phyloP scores from a whole-genome alignment of 768 basidiomycete species.

The Suillus brevipes region DNA sequence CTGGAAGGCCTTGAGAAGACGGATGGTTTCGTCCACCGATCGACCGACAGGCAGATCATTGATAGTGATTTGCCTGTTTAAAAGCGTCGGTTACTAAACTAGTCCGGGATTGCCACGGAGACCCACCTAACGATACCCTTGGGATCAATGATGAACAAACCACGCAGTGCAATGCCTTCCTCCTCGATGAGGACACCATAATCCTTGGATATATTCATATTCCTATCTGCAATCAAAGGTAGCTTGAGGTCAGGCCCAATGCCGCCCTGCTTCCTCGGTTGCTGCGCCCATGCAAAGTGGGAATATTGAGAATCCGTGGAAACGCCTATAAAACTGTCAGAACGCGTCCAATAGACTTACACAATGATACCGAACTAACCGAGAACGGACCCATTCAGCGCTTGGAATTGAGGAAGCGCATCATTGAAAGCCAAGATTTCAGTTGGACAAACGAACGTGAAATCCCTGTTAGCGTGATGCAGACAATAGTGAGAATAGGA shows the following conservation, averaged over 20 bases:
- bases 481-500: not conserved
- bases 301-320: conserved; percentile 91
- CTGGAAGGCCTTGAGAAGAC: conserved; percentile 93
- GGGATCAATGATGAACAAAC: conserved; percentile 84
- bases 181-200: conserved; percentile 91
- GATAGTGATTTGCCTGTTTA: conserved; percentile 72
- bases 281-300: conserved; percentile 85
- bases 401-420: conserved; percentile 72
- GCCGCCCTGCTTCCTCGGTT: conserved; percentile 82
- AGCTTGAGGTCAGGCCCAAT: conserved; percentile 87
- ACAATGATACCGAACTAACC: conserved; percentile 44
- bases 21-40: conserved; percentile 89
- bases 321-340: conserved; percentile 45
- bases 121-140: conserved; percentile 69
- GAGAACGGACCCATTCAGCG: conserved; percentile 72
- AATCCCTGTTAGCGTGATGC: conserved; percentile 53
- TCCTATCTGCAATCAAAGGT: conserved; percentile 79
- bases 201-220: conserved; percentile 76
- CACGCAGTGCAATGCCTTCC: conserved; percentile 84
- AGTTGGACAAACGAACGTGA: conserved; percentile 91
- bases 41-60: conserved; percentile 96
- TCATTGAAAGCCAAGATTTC: conserved; percentile 96
- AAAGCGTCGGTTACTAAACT: not conserved
- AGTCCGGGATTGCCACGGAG: not conserved
- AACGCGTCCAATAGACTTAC: not conserved